phyloP scores from a whole-genome alignment of 1,284 basidiomycete species.

The Tranzscheliella williamsii region DNA sequence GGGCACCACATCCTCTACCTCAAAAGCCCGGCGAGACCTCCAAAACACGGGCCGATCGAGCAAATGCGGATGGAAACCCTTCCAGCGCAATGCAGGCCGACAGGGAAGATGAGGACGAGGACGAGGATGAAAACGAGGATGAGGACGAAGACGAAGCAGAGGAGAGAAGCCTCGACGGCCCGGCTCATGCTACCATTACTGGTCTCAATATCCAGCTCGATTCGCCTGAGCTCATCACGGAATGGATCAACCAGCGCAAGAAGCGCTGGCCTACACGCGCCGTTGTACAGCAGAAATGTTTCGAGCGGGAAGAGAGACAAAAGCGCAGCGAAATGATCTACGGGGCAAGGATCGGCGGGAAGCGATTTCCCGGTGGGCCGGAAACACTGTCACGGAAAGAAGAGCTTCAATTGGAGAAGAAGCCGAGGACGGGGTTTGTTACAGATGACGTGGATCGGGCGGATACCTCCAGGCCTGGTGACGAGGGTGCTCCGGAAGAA shows the following conservation, averaged over 20 bases:
- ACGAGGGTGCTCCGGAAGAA: background rate
- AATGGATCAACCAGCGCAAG: conserved; percentile 57
- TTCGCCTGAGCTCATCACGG: conserved; percentile 54
- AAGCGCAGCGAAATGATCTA: conserved; percentile 21
- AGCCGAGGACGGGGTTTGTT: background rate
- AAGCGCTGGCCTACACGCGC: conserved; percentile 54
- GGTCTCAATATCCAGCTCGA: conserved; percentile 57
- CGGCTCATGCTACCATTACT: conserved; percentile 48
- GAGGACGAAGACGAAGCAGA: conserved; percentile 1
- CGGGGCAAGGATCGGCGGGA: conserved; percentile 9
- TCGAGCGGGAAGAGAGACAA: conserved; percentile 31
- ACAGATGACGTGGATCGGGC: background rate
- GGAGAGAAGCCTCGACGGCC: conserved; percentile 31
- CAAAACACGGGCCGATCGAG: too few species aligned
- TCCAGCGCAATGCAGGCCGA: background rate
- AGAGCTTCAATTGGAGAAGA: conserved; percentile 1
- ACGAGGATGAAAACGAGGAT: conserved; percentile 1
- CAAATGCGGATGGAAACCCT: too few species aligned
- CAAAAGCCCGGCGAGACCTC: conserved; percentile 1
- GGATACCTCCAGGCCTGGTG: background rate
- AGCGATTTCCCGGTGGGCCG: conserved; percentile 11
- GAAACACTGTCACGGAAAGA: too few species aligned
- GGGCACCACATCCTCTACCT: conserved; percentile 12
- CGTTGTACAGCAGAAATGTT: conserved; percentile 45
- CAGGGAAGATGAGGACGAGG: background rate